These are phyloP conservation scores for Akanthomyces lecanii DNA, from an alignment of 2,329 filamentous ascomycete species.

Conservation along the genomic window DNA sequence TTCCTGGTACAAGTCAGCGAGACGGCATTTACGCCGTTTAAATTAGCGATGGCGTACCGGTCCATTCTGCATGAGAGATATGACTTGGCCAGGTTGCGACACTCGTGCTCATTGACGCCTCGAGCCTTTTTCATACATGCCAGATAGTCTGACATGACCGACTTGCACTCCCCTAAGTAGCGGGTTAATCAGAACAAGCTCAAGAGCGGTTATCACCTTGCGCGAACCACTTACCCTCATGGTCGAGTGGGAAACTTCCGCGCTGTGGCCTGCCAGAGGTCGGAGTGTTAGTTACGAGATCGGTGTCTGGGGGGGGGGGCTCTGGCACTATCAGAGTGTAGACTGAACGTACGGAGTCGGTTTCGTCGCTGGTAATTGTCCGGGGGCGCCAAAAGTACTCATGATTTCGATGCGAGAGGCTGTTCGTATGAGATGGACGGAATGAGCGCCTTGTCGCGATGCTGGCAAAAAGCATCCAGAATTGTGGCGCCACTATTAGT, in stretches of 20 bases:
- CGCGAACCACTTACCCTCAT: conserved; percentile 56
- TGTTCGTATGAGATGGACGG: conserved; percentile 4
- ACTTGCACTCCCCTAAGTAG: conserved; percentile 74
- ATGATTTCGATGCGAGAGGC: conserved; percentile 30
- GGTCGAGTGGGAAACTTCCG: conserved; percentile 93
- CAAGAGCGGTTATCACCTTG: not conserved
- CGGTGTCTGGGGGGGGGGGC: not conserved
- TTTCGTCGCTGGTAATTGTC: conserved; percentile 60
- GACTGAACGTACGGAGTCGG: conserved; percentile 56
- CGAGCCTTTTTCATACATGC: conserved; percentile 78
- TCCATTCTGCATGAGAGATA: conserved; percentile 96
- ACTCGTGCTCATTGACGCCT: conserved; percentile 82
- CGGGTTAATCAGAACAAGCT: not conserved
- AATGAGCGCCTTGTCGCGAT: not conserved
- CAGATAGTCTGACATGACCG: conserved; percentile 80
- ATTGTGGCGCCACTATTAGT: conserved; percentile 11
- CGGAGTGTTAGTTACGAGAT: not conserved
- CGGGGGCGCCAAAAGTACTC: conserved; percentile 68
- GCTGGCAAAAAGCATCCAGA: not conserved
- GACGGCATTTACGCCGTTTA: not conserved
- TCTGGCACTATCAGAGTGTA: conserved; percentile 30
- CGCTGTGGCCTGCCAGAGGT: conserved; percentile 65
- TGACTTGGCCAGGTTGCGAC: conserved; percentile 77
- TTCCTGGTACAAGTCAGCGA: conserved; percentile 55
- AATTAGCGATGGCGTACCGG: conserved; percentile 52